Evolutionary conservation across 176 grass and related monocot species (phyloP), one percentile per base, ranked within the genome.

Genomic region (Typha latifolia): DNA sequence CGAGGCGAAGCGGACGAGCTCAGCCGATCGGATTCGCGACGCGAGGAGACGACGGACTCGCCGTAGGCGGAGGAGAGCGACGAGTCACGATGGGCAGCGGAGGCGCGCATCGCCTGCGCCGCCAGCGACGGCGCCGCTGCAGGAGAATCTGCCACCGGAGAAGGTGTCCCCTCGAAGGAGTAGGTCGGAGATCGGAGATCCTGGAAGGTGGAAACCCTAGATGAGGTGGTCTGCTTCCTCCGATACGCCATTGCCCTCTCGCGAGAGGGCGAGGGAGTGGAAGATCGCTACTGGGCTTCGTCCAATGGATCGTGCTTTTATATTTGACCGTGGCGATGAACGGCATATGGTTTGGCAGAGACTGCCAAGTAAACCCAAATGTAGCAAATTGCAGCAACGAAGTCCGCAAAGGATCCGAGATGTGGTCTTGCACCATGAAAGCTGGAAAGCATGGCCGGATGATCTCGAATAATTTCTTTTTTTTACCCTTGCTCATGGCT

Each of bases 21-120:
- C 72, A 76, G 82, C 50, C 73, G 78, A 74, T 84, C 61, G 64
- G 76, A 79, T 72, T 52, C 85, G 76, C 85, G 76, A 61, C 74
- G 80, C n/a, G 81, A 68, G 19, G 80, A 47, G 14, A 66, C 71
- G 14, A 74, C 55, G 14, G 85, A 71, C 51, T 90, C 84, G 51
- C 80, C 84, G 69, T 99, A 99, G 27, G 92, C 88, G 62, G 88
- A 96, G 74, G 92, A 85, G 74, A 91, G 80, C 50, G 88, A 96
- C 61, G 88, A 91, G 70, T 96, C 92, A 7, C 92, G 84, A 78
- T 96, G 92, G 15, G 92, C 91, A 74, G 91, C 87, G 49, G 91
- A 96, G 52, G 91, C 91, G 66, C 92, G 85, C 79, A 96, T 96
- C 64, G 92, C 92, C 88, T 88, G 92, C 57, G 85, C 80, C 22